These are phyloP conservation scores for Penicillium maclennaniae DNA, from an alignment of 495 filamentous ascomycete species.

Conservation along the genomic window DNA sequence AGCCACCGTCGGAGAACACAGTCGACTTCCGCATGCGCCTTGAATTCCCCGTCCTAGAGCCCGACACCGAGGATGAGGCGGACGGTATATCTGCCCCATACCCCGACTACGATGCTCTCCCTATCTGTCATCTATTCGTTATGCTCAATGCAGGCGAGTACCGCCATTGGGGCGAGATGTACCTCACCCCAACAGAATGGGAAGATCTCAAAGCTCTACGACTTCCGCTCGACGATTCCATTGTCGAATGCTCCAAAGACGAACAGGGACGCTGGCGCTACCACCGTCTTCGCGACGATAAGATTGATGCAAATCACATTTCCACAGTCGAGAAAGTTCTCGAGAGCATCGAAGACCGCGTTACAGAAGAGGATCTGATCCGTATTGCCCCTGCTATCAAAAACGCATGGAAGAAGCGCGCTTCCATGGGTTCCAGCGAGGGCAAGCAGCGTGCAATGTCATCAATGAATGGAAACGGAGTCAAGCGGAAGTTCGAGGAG, in stretches of 20 bases:
- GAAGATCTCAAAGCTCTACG: constrained; percentile 66
- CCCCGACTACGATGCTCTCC: constrained; percentile 58
- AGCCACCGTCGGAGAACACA: constrained; percentile 86
- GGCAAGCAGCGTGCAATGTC: constrained; percentile 21
- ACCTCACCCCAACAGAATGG: constrained; percentile 75
- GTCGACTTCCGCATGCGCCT: constrained; percentile 83
- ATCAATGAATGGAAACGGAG: constrained; percentile 35
- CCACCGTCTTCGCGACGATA: constrained; percentile 85
- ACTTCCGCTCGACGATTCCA: constrained; percentile 71
- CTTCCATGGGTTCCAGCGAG: constrained; percentile 27
- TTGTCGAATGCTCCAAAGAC: constrained; percentile 87
- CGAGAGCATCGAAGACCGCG: constrained; percentile 73
- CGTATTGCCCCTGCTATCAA: constrained; percentile 61
- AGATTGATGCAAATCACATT: constrained; percentile 84
- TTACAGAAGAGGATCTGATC: constrained; percentile 63
- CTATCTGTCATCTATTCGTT: constrained; percentile 56
- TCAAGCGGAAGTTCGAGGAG: constrained; percentile 49
- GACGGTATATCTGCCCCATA: constrained; percentile 52
- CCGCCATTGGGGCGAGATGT: constrained; percentile 58
- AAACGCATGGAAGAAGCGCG: constrained; percentile 66
- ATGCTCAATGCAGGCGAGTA: constrained; percentile 57
- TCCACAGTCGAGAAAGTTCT: constrained; percentile 74
- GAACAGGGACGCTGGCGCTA: constrained; percentile 70
- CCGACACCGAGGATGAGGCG: constrained; percentile 61
- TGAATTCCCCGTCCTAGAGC: constrained; percentile 68